Evolutionary conservation across 495 filamentous ascomycete species (phyloP), one percentile per base, ranked within the genome.

Genomic region (Parmelia sp.): DNA sequence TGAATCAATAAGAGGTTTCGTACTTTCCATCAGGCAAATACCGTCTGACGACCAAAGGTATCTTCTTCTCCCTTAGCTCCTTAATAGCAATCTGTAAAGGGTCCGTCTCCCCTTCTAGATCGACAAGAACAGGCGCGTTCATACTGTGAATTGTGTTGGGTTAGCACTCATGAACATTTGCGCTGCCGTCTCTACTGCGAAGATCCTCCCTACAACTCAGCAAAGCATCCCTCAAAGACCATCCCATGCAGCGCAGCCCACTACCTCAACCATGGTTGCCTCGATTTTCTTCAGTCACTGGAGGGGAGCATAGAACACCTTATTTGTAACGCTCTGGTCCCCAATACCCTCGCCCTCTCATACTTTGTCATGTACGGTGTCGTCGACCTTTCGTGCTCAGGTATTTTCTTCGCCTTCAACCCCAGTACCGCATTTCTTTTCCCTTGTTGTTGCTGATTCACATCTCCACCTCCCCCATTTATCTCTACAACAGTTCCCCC

Each of bases 341-440:
- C 94, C 62, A 98, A 79, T 62, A 98, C 89, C 69, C 94, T 86
- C 58, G 94, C 94, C 70, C 86, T 83, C 83, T 98, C 94, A 77
- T 98, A 98, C 78, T 98, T 98, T 69, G 94, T 98, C 92, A 98
- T 95, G 81, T 96, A 98, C 8, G 94, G 95, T 51, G 94, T 98
- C 2, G 95, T 97, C 10, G 84, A 87, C 68, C 94, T 85, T 79
- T 94, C 82, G 61, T 96, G 91, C 67, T 90, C 88, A 37, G 91
- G 84, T 51, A 98, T 89, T 77, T 89, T 92, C 82, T 94, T 97
- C 73, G 91, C 88, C 73, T 90, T 90, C 66, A 85, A 74, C 67
- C 85, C 87, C 71, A 80, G 79, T 69, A 86, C 77, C 4, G 72
- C 77, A 61, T 76, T 82, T 67, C 80, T 78, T 65, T 77, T 77